Evolutionary conservation across 345 rosid genomes (phyloP).

Genomic region (Eucalyptus tenuipes): DNA sequence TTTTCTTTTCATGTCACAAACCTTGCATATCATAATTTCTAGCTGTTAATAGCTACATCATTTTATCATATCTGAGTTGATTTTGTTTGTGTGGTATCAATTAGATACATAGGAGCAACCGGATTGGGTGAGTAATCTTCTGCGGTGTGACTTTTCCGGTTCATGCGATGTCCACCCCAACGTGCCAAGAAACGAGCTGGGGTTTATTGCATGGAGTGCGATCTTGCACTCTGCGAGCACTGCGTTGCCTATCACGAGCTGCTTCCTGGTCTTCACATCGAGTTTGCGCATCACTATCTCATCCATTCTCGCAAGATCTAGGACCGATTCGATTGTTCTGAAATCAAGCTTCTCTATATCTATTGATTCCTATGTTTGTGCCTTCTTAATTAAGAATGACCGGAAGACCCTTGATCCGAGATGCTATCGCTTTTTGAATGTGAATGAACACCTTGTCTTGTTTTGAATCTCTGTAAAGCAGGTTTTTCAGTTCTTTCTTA

Average conservation of each 20-base stretch:
- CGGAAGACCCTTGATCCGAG: background rate
- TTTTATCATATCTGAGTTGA: background rate
- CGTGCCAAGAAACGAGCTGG: background rate
- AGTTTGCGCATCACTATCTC: background rate
- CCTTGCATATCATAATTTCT: background rate
- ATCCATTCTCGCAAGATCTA: background rate
- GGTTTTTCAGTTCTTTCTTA: background rate
- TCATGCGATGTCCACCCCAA: background rate
- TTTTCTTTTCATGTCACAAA: background rate
- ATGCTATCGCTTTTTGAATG: background rate
- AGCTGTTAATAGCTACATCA: background rate
- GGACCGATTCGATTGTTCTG: too few relatives aligned
- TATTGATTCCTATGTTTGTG: too few relatives aligned
- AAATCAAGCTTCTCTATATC: too few relatives aligned
- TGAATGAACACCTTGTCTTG: background rate
- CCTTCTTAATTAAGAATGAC: background rate
- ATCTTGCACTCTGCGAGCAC: background rate
- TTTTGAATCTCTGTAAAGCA: background rate
- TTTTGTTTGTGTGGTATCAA: background rate
- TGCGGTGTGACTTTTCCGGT: background rate
- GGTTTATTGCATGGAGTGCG: background rate
- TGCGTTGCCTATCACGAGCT: background rate
- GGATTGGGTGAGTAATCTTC: background rate
- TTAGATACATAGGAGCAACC: background rate
- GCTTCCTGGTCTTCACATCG: background rate